phyloP scores from a whole-genome alignment of 768 basidiomycete genomes.

The Leucocoprinus birnbaumii region DNA sequence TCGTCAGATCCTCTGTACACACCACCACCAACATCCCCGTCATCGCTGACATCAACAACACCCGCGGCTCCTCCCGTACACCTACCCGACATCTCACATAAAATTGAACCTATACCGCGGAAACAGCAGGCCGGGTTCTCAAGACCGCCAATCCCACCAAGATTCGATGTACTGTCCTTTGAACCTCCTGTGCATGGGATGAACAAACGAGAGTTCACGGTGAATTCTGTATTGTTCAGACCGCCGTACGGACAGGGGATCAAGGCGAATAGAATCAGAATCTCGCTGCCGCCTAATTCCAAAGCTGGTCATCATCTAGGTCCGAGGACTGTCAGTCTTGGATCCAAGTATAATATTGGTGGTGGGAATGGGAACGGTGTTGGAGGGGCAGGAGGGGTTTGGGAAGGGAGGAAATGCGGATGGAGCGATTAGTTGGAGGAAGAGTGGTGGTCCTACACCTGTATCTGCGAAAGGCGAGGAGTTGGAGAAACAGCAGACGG shows the following conservation, averaged over 20 bases:
- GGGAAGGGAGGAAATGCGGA: constrained; percentile 40
- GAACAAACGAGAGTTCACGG: constrained; percentile 54
- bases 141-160: constrained; percentile 33
- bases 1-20: constrained; percentile 45
- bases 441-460: background rate
- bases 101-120: constrained; percentile 42
- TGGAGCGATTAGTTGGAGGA: constrained; percentile 40
- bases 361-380: constrained; percentile 42
- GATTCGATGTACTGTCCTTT: constrained; percentile 69
- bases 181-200: constrained; percentile 69
- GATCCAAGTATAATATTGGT: constrained; percentile 21
- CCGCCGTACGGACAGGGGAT: constrained; percentile 27
- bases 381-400: constrained; percentile 37
- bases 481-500: background rate
- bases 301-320: constrained; percentile 28
- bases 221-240: constrained; percentile 66
- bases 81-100: constrained; percentile 42
- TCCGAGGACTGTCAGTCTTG: constrained; percentile 21
- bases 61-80: constrained; percentile 42
- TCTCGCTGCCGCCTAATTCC: constrained; percentile 34
- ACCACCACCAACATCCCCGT: constrained; percentile 31
- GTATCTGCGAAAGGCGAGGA: constrained; percentile 8
- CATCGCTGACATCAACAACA: no score
- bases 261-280: constrained; percentile 39
- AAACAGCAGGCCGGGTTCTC: constrained; percentile 45